Evolutionary conservation across 225 moss, liverwort and hornwort genomes (phyloP).

Genomic region (Rhytidiadelphus loreus): DNA sequence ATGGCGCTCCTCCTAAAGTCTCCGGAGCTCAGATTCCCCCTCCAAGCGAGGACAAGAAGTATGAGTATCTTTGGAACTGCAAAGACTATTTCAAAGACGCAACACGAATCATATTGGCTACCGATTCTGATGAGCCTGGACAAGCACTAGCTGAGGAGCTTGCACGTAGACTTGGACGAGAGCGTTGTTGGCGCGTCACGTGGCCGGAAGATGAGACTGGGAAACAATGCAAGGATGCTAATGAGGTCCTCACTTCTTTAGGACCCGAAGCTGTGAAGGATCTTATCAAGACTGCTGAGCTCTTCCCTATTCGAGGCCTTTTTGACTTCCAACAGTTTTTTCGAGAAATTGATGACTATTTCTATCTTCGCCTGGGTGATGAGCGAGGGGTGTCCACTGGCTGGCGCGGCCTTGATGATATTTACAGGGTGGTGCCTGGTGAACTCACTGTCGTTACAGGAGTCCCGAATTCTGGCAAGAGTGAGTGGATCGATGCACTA

Average conservation of each 20-base stretch:
- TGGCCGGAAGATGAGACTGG: constrained; percentile 65
- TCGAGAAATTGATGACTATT: constrained; percentile 94
- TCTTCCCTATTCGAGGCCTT: constrained; percentile 89
- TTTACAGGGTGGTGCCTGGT: constrained; percentile 92
- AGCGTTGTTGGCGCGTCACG: constrained; percentile 94
- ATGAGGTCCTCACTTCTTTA: constrained; percentile 65
- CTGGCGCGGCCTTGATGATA: constrained; percentile 64
- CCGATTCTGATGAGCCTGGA: constrained; percentile 92
- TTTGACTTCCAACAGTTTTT: constrained; percentile 82
- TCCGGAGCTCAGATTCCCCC: constrained; percentile 44
- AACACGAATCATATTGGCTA: constrained; percentile 89
- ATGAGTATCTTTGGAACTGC: constrained; percentile 86
- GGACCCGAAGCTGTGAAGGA: constrained; percentile 65
- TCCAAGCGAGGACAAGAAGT: constrained; percentile 74
- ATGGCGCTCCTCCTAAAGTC: constrained; percentile 80
- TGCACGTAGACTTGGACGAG: constrained; percentile 92
- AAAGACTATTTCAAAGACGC: constrained; percentile 79
- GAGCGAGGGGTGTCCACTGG: constrained; percentile 97
- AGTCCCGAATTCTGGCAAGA: constrained; percentile 98
- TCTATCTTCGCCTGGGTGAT: constrained; percentile 80
- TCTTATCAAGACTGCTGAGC: constrained; percentile 63
- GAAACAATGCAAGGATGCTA: constrained; percentile 76
- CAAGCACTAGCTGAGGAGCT: constrained; percentile 95
- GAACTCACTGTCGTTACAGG: constrained; percentile 95
- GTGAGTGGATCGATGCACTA: constrained; percentile 99